phyloP scores from a whole-genome alignment of 192 early-diverging fungal genomes.

The Umbelopsis sp. region DNA sequence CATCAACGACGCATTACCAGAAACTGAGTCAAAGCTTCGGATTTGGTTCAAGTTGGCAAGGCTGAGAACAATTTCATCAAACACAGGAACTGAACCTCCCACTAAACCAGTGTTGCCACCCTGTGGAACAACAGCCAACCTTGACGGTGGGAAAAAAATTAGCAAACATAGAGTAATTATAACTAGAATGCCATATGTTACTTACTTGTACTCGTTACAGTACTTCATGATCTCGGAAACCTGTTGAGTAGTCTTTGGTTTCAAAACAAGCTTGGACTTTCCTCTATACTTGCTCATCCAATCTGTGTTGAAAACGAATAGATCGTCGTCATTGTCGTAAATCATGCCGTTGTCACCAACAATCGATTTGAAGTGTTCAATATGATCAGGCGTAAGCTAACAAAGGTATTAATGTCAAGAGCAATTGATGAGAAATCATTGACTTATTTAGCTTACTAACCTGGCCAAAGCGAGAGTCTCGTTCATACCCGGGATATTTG shows the following conservation, averaged over 20 bases:
- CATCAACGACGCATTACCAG: conserved; percentile 30
- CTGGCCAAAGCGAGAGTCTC: conserved; percentile 45
- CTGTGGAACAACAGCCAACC: conserved; percentile 93
- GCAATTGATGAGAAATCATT: no score
- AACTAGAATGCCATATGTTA: background rate
- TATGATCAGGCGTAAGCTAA: conserved; percentile 58
- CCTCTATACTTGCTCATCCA: conserved; percentile 97
- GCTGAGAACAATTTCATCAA: conserved; percentile 92
- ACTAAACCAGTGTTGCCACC: conserved; percentile 98
- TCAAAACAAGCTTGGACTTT: conserved; percentile 75
- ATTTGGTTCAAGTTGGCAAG: conserved; percentile 80
- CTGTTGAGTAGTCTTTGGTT: conserved; percentile 84
- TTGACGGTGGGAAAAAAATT: background rate
- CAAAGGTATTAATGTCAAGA: background rate
- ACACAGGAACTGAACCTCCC: conserved; percentile 92
- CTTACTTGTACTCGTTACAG: conserved; percentile 72
- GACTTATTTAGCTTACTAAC: background rate
- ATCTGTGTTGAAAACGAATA: conserved; percentile 78
- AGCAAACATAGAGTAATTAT: background rate
- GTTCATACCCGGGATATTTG: conserved; percentile 48
- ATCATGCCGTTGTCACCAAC: conserved; percentile 44
- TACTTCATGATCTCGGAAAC: conserved; percentile 85
- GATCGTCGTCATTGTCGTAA: conserved; percentile 57
- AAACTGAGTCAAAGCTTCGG: conserved; percentile 69
- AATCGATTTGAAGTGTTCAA: conserved; percentile 61